A percentile compares a stretch with the other conserved stretches of the same genome.
Conservation (phyloP, 768 basidiomycete genomes). For the Rhizopogon vesiculosus region DNA sequence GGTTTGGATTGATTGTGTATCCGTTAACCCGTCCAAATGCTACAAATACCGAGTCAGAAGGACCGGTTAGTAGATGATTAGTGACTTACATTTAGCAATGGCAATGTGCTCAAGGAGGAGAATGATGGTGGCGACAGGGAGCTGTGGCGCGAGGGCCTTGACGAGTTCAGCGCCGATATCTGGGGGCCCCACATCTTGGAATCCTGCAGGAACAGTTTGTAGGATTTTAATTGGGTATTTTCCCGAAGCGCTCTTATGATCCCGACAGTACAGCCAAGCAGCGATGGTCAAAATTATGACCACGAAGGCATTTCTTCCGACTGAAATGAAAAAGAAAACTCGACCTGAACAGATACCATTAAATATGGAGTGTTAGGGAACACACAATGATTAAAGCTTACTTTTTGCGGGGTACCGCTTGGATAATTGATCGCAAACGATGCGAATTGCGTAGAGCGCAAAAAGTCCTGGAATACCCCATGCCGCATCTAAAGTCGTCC, state of each 20-base stretch:
- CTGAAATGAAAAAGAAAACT: conserved; percentile 71
- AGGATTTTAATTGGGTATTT: conserved; percentile 84
- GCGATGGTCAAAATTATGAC: conserved; percentile 83
- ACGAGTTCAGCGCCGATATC: conserved; percentile 48
- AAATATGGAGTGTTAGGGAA: neutral
- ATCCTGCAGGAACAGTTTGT: conserved; percentile 78
- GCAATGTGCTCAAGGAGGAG: conserved; percentile 94
- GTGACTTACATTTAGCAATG: conserved; percentile 82
- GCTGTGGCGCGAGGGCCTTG: conserved; percentile 61
- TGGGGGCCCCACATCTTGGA: conserved; percentile 53
- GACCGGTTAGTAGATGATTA: neutral
- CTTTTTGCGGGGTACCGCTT: conserved; percentile 60
- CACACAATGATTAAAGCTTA: conserved; percentile 23
- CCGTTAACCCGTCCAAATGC: conserved; percentile 93
- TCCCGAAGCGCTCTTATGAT: conserved; percentile 51
- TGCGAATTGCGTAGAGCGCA: conserved; percentile 65
- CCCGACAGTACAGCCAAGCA: conserved; percentile 78
- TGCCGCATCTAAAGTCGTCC: conserved; percentile 77
- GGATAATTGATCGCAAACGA: conserved; percentile 42
- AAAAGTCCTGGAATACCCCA: conserved; percentile 80
- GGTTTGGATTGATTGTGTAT: conserved; percentile 92
- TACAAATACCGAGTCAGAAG: conserved; percentile 26
- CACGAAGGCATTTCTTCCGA: conserved; percentile 82
- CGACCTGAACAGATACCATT: conserved; percentile 40
- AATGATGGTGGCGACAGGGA: conserved; percentile 86